Conservation (phyloP, 306 rosid genomes). For the Albizia julibrissin region DNA sequence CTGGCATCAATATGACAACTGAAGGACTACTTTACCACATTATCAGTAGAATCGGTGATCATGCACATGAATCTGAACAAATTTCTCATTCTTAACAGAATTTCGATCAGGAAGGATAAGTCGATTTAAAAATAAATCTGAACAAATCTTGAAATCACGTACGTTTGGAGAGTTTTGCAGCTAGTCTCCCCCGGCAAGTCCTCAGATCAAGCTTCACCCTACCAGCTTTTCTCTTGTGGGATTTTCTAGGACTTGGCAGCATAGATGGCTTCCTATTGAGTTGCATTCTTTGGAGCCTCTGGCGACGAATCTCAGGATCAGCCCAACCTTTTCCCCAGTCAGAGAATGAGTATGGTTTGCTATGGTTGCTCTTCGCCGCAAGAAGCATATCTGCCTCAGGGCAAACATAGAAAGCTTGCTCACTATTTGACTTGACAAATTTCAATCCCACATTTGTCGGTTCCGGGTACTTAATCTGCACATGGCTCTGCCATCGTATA, state of each 20-base stretch:
- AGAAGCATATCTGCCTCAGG: constrained; percentile 95
- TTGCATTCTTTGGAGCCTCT: constrained; percentile 61
- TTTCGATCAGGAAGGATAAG: neutral
- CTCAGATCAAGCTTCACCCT: constrained; percentile 40
- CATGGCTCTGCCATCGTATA: constrained; percentile 56
- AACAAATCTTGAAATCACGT: constrained; percentile 28
- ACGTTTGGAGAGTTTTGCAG: constrained; percentile 54
- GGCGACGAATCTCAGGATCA: constrained; percentile 89
- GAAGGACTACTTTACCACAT: neutral
- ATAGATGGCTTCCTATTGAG: constrained; percentile 37
- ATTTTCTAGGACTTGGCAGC: constrained; percentile 39
- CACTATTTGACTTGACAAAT: constrained; percentile 46
- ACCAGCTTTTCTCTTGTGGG: constrained; percentile 41
- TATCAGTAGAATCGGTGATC: neutral
- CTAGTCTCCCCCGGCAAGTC: constrained; percentile 69
- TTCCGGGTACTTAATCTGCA: constrained; percentile 73
- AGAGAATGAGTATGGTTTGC: constrained; percentile 65
- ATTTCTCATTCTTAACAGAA: constrained; percentile 1
- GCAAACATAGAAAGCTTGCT: constrained; percentile 54
- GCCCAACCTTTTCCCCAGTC: constrained; percentile 98
- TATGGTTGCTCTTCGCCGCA: constrained; percentile 42
- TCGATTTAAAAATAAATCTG: neutral
- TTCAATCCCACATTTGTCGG: constrained; percentile 71
- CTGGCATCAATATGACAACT: neutral
- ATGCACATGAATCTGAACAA: neutral